Evolutionary conservation across 768 basidiomycete genomes (phyloP), one percentile per base, ranked within the genome.

Genomic region (Tricholoma sp.): DNA sequence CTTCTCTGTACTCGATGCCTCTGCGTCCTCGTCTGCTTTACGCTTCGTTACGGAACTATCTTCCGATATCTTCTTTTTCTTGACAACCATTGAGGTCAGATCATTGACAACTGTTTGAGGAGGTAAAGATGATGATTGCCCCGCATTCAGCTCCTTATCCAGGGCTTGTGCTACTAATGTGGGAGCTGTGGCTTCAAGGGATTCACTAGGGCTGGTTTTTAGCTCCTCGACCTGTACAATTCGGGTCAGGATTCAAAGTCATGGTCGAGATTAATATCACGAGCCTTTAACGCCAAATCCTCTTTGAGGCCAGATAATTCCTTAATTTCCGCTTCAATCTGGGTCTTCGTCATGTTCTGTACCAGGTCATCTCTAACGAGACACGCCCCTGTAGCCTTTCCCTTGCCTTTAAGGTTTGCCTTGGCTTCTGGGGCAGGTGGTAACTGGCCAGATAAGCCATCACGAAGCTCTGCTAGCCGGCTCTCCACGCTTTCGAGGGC

Each of bases 211-310:
- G 5, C 85, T 79, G 4, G 85, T 83, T 72, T 91, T 95, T 31
- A 97, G 77, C 64, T 98, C 95, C 53, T 97, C 95, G 16, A 98
- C 86, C 92, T 94, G 59, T n/a, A 39, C 11, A 12, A 22, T 18
- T 54, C 19, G 29, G 19, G 55, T 47, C 29, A 62, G n/a, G 1
- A 35, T 34, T 22, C n/a, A 27, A 41, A 18, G 32, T 37, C 21
- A 37, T 16, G 14, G 34, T 7, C 29, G 10, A 32, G 21, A 31
- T n/a, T 8, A 21, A 46, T 19, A 39, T 1, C 41, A 27, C 70
- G 31, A 37, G 86, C 93, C 85, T 97, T 98, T 50, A 89, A 71
- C 2, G 88, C 87, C 22, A 98, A 74, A 69, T 98, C 95, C 62
- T 86, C 86, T 65, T 82, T 84, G 37, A 97, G 71, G 22, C 79